Conservation (phyloP, 768 basidiomycete genomes). For the Boletus rubropictus region DNA sequence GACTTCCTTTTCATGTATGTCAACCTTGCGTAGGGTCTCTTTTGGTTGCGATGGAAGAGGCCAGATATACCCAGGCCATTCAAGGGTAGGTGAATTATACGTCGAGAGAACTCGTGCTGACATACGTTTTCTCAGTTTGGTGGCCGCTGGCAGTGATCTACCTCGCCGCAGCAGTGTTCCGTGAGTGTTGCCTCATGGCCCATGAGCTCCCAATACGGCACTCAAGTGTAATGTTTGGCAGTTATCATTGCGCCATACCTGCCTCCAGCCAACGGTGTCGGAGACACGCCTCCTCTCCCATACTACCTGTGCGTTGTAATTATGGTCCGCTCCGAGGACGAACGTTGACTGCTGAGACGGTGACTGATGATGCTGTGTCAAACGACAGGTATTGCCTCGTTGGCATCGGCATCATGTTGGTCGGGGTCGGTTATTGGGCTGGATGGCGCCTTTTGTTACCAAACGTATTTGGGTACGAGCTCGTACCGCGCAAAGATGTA, state of each 20-base stretch:
- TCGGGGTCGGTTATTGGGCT: constrained; percentile 50
- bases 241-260: constrained; percentile 55
- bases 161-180: constrained; percentile 43
- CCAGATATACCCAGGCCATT: constrained; percentile 46
- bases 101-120: constrained; percentile 3
- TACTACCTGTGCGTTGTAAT: constrained; percentile 43
- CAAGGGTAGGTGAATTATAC: constrained; percentile 33
- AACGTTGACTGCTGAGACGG: constrained; percentile 13
- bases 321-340: constrained; percentile 25
- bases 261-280: constrained; percentile 46
- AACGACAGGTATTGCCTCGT: constrained; percentile 45
- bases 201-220: neutral
- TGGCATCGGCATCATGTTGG: constrained; percentile 42
- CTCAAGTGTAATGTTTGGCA: constrained; percentile 6
- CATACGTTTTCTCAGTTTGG: constrained; percentile 37
- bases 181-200: constrained; percentile 30
- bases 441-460: constrained; percentile 49
- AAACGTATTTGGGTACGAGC: constrained; percentile 41
- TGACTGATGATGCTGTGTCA: neutral
- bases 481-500: constrained; percentile 43
- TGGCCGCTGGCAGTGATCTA: constrained; percentile 49
- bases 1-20: too few relatives aligned
- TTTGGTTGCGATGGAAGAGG: constrained; percentile 49
- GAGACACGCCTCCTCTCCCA: constrained; percentile 58
- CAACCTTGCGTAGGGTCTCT: constrained; percentile 37